These are phyloP conservation scores for Amaranthus cruentus DNA, from an alignment of 148 eudicot genomes.

Conservation along the genomic window DNA sequence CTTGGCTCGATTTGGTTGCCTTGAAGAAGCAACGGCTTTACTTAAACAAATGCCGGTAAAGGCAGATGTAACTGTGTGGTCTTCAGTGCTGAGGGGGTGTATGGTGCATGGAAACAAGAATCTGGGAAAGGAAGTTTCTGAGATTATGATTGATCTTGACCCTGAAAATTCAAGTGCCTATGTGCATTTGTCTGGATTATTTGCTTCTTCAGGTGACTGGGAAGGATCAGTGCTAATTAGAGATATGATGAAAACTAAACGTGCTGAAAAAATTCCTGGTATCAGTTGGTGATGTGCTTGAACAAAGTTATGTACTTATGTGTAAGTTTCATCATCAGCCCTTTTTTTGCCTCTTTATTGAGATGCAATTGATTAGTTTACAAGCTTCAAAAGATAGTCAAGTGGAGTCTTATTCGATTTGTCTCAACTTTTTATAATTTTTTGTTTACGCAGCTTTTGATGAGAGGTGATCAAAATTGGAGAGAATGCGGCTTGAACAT, in stretches of 20 bases:
- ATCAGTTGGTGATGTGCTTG: slow-evolving; percentile 34
- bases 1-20: slow-evolving; percentile 61
- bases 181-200: slow-evolving; percentile 67
- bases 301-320: neutral
- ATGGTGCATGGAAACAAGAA: slow-evolving; percentile 56
- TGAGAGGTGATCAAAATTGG: neutral
- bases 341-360: neutral
- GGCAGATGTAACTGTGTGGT: slow-evolving; percentile 66
- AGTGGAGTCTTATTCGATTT: too few species aligned
- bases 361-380: slow-evolving; percentile 2
- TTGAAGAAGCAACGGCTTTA: slow-evolving; percentile 54
- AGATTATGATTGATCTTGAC: slow-evolving; percentile 52
- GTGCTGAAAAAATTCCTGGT: slow-evolving; percentile 59
- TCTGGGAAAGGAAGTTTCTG: slow-evolving; percentile 56
- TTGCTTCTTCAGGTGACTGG: slow-evolving; percentile 81
- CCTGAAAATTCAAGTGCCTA: slow-evolving; percentile 66
- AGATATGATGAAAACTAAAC: slow-evolving; percentile 48
- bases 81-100: slow-evolving; percentile 78
- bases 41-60: slow-evolving; percentile 53
- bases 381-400: neutral
- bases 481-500: neutral
- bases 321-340: slow-evolving; percentile 16
- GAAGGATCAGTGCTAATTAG: slow-evolving; percentile 55
- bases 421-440: too few species aligned
- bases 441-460: neutral